Evolutionary conservation across 768 basidiomycete species (phyloP).

Genomic region (Tulasnella sp.): DNA sequence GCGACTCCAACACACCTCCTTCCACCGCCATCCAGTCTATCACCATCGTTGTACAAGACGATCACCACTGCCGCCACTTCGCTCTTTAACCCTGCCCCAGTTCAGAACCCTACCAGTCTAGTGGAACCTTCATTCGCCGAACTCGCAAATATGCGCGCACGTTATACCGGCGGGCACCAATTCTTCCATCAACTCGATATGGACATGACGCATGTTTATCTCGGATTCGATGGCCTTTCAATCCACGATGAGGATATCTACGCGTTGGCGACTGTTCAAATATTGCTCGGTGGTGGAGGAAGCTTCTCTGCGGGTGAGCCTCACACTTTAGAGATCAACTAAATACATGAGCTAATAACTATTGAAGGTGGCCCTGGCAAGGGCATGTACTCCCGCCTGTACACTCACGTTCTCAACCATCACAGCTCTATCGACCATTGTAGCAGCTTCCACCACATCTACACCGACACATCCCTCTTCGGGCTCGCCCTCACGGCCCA

Average conservation of each 20-base stretch:
- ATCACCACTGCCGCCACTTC: slow-evolving; percentile 26
- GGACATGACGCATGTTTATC: slow-evolving; percentile 87
- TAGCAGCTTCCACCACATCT: slow-evolving; percentile 95
- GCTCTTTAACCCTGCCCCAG: slow-evolving; percentile 14
- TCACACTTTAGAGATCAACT: background rate
- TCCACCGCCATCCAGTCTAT: slow-evolving; percentile 32
- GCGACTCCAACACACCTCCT: slow-evolving; percentile 48
- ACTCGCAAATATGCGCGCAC: slow-evolving; percentile 28
- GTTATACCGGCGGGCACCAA: slow-evolving; percentile 75
- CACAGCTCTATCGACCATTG: slow-evolving; percentile 92
- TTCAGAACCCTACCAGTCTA: slow-evolving; percentile 2
- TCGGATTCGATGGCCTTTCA: slow-evolving; percentile 84
- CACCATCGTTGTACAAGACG: slow-evolving; percentile 36
- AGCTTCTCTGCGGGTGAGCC: slow-evolving; percentile 81
- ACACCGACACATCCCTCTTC: slow-evolving; percentile 87
- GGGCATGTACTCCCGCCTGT: slow-evolving; percentile 96
- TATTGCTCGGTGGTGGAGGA: slow-evolving; percentile 89
- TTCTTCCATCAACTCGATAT: slow-evolving; percentile 50
- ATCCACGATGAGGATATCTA: slow-evolving; percentile 90
- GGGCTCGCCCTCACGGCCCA: slow-evolving; percentile 82
- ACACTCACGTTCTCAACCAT: slow-evolving; percentile 91
- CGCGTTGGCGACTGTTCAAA: slow-evolving; percentile 86
- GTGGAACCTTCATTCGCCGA: slow-evolving; percentile 22
- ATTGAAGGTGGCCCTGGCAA: slow-evolving; percentile 97
- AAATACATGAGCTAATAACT: no score